Evolutionary conservation across 352 stramenopile species (phyloP), one percentile per base, ranked within the genome.

Genomic region (Nothophytophthora sp.): DNA sequence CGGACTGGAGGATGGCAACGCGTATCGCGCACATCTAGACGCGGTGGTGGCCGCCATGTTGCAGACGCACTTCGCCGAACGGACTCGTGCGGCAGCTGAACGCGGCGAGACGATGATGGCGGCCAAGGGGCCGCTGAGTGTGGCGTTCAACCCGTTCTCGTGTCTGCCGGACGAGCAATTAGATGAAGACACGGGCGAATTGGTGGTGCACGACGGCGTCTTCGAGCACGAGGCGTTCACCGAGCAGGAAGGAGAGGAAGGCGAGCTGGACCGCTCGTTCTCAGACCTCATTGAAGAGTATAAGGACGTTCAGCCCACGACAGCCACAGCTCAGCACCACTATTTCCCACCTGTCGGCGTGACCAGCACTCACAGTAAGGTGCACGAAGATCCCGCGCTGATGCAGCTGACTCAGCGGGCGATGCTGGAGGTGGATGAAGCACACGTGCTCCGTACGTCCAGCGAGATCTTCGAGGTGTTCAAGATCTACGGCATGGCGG

Each of bases 401-500:
- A 28, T 22, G 5, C 19, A 63, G 11, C 39, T 16, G 6, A 41
- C 70, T 0, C n/a, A 50, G 15, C 1, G 49, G 38, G 72, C 66
- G 5, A 77, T 83, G 72, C 4, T 34, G 30, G 44, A 73, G 34
- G 23, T 81, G 20, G 48, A 59, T 22, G 42, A 59, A 1, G 44
- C 62, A 0, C 80, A 92, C 41, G 53, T 93, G 5, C 39, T 90
- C 16, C 66, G 66, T 8, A 62, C 61, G 4, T 92, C 82, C 9
- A 57, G 56, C 1, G 81, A 90, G 46, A 72, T 87, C 23, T 93
- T 91, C 53, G 71, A 93, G 18, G 72, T 93, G 18, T 93, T 93
- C 50, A 90, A 90, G 55, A 65, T 87, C 41, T 91, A 93, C 54
- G 82, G 82, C 34, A 90, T 91, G 80, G 67, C 80, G 2, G 75